phyloP scores from a whole-genome alignment of 306 rosid genomes.

The Nissolia schottii region DNA sequence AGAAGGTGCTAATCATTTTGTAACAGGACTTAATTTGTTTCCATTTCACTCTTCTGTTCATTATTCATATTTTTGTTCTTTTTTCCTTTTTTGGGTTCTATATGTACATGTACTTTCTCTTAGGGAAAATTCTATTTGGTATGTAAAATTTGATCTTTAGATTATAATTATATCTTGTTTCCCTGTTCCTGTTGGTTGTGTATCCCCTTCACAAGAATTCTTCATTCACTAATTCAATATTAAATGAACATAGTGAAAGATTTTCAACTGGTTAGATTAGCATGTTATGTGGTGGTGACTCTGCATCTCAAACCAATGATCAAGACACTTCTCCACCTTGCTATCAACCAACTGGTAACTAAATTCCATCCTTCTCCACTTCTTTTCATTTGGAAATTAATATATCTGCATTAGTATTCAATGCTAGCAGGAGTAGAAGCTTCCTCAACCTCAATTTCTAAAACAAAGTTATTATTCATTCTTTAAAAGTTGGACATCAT shows the following conservation, averaged over 20 bases:
- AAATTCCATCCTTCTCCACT: not conserved
- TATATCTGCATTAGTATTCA: not conserved
- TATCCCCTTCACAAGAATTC: not conserved
- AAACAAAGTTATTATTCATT: not conserved
- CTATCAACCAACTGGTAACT: conserved; percentile 20
- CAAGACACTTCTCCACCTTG: not conserved
- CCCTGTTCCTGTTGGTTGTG: not conserved
- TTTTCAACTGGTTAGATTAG: not conserved
- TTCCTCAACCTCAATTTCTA: not conserved
- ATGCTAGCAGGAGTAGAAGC: not conserved
- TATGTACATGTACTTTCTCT: not conserved
- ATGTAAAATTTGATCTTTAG: not conserved
- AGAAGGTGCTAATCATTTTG: conserved; percentile 22
- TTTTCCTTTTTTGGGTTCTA: not conserved
- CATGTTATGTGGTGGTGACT: not conserved
- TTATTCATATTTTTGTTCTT: not conserved
- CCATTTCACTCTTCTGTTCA: not conserved
- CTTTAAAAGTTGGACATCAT: not conserved
- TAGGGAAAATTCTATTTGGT: not conserved
- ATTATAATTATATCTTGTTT: not conserved
- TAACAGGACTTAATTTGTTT: not conserved
- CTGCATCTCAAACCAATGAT: conserved; percentile 26
- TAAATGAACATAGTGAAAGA: not conserved
- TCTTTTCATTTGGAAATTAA: not conserved
- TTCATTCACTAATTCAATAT: not conserved